Base-by-base conservation (phyloP, 2,329 filamentous ascomycete species). In the Epichloe gansuensis region DNA sequence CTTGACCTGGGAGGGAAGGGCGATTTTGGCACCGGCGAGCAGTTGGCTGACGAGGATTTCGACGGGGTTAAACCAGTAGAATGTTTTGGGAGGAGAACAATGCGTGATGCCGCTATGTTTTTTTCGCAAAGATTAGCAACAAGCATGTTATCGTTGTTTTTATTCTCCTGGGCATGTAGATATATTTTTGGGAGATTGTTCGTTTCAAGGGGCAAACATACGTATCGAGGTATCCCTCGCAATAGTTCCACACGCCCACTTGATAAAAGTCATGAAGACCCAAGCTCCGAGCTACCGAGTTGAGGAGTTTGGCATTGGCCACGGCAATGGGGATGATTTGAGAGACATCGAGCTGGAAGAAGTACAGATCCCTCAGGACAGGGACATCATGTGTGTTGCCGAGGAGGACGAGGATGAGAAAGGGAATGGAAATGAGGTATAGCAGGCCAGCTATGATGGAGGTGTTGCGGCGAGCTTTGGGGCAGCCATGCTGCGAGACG, bases 241-340 rank as follows among this genome's bases (percentile, higher is more conserved):
- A 97, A 67, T 86, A 95, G 55, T 83, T 85, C 91, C 91, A 97
- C 42, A 96, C 71, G 5, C 91, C 91, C 31, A 95, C 86, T 62
- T 90, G 86, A 69, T 96, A 96, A 70, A 95, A 96, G 68, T 96
- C 91, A 66, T 95, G 89, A 48, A 96, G 76, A 34, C 91, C 91
- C 51, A 96, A 75, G 23, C 85, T 88, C 50, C 88, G 83, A 4
- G 90, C 89, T 58, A 95, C 90, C 46, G 83, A 89, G 72, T 95
- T 95, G 68, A 95, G 85, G 46, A 95, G 76, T 25, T 77, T 71
- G 9, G 82, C 81, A 64, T 90, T 85, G 43, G 85, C 84, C 15
- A 88, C 78, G 5, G 79, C 81, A 37, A 81, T 73, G 0, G 86
- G 86, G 53, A 95, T 84, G 64, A 96, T 85, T 62, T 94, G 79